Conservation (phyloP, 1,284 basidiomycete species). For the Microbotryum silenes-acaulis region DNA sequence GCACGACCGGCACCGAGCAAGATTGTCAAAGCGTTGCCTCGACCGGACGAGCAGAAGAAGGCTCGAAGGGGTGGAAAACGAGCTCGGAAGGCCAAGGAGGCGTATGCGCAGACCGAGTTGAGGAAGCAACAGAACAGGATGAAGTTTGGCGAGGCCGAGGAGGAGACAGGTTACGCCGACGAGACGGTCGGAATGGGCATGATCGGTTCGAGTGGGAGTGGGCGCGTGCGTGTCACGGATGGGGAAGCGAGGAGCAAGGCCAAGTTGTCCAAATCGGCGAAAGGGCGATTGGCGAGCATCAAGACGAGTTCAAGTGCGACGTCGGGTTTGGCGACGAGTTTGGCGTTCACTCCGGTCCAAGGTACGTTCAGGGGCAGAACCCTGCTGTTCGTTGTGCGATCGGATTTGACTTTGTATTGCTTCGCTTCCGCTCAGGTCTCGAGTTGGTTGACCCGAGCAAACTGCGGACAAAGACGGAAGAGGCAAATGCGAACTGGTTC, state of each 20-base stretch:
- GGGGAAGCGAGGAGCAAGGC: conserved; percentile 85
- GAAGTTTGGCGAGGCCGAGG: conserved; percentile 90
- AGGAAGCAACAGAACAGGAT: conserved; percentile 95
- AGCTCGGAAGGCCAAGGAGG: conserved; percentile 93
- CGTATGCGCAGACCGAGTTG: conserved; percentile 91
- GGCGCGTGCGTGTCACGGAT: conserved; percentile 75
- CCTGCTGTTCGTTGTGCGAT: not conserved
- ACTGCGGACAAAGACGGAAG: conserved; percentile 36
- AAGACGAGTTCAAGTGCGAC: conserved; percentile 48
- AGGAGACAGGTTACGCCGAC: conserved; percentile 92
- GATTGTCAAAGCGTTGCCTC: conserved; percentile 87
- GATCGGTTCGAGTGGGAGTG: conserved; percentile 69
- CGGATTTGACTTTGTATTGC: not conserved
- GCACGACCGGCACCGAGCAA: conserved; percentile 91
- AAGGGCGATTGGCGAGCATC: conserved; percentile 54
- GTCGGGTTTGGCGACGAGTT: conserved; percentile 79
- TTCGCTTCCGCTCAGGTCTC: conserved; percentile 31
- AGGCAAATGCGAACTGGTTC: conserved; percentile 43
- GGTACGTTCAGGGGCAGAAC: conserved; percentile 47
- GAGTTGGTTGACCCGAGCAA: conserved; percentile 42
- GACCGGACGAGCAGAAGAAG: conserved; percentile 85
- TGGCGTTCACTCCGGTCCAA: conserved; percentile 94
- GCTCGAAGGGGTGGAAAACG: conserved; percentile 91
- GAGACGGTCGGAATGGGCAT: conserved; percentile 95
- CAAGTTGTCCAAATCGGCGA: conserved; percentile 94